Evolutionary conservation across 805 yeast species (phyloP).

Genomic region (Kockiozyma suomiensis): DNA sequence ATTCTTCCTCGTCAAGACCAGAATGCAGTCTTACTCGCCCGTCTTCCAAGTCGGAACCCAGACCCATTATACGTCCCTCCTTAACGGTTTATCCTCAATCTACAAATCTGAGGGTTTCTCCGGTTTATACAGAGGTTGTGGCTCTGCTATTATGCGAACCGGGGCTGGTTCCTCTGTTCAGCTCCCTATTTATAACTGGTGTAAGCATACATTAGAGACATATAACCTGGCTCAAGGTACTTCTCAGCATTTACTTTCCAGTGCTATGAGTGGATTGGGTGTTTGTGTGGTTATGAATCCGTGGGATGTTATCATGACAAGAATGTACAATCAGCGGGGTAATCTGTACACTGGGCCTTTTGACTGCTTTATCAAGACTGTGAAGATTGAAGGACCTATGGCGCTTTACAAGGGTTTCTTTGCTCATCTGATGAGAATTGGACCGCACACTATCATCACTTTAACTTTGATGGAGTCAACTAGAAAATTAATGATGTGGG

Average conservation of each 20-base stretch:
- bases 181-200: slow-evolving; percentile 82
- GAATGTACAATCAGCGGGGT: slow-evolving; percentile 87
- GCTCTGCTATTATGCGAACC: slow-evolving; percentile 91
- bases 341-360: slow-evolving; percentile 80
- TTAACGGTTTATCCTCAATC: slow-evolving; percentile 68
- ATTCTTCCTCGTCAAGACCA: slow-evolving; percentile 84
- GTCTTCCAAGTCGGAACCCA: slow-evolving; percentile 81
- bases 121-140: slow-evolving; percentile 88
- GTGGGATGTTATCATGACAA: slow-evolving; percentile 91
- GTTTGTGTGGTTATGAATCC: slow-evolving; percentile 97
- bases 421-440: slow-evolving; percentile 89
- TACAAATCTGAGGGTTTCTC: slow-evolving; percentile 67
- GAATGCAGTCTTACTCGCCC: slow-evolving; percentile 91
- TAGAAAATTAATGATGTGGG: slow-evolving; percentile 58
- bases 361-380: slow-evolving; percentile 86
- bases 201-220: slow-evolving; percentile 63
- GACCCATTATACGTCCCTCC: slow-evolving; percentile 74
- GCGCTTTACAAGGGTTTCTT: slow-evolving; percentile 95
- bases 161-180: slow-evolving; percentile 96
- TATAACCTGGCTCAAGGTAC: slow-evolving; percentile 65
- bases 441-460: slow-evolving; percentile 88
- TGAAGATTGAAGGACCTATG: slow-evolving; percentile 74
- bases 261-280: slow-evolving; percentile 83
- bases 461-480: slow-evolving; percentile 96
- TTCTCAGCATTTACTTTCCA: slow-evolving; percentile 68